Evolutionary conservation across 768 basidiomycete species (phyloP), one percentile per base, ranked within the genome.

Genomic region (Boletus vinaceobasis): DNA sequence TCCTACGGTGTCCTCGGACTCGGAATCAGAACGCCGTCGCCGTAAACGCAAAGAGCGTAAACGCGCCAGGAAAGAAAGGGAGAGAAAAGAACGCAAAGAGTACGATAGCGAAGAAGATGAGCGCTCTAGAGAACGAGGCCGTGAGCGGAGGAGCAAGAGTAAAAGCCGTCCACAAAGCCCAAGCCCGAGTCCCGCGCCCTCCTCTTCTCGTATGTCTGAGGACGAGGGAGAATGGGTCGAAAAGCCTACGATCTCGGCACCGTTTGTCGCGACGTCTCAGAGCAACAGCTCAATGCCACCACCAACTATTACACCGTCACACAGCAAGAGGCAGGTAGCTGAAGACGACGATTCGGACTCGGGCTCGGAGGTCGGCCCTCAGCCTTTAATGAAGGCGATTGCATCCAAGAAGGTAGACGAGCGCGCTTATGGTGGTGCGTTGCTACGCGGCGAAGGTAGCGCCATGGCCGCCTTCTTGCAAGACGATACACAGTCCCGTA

Each of bases 391-490:
- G 35, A 79, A 75, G 55, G 62, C 68, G 26, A 74, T 59, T 32
- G 56, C 74, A 6, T 75, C 75, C 53, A 84, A 80, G 61, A 82
- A 77, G 65, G 65, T 87, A 44, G 89, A 91, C 74, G 91, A 91
- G 64, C 84, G 93, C 23, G 82, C 88, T 43, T 99, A 93, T 67
- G 93, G 93, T 58, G 84, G 94, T 55, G 88, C 91, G 29, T 78
- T 99, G 47, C 81, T 94, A 11, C 90, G 90, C 5, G 97, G 97
- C 49, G 97, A 99, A 79, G 97, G 93, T 48, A 88, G 87, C 59
- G 97, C 97, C 36, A 98, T 99, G 94, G 97, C 97, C 2, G 92
- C 93, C 40, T 99, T 89, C 81, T 81, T 98, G 52, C 79, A 90
- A 67, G 96, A 97, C 3, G 83, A 86, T 59, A 84, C 87, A 14